phyloP scores from a whole-genome alignment of 2,329 filamentous ascomycete genomes.

The Alternaria triticina region DNA sequence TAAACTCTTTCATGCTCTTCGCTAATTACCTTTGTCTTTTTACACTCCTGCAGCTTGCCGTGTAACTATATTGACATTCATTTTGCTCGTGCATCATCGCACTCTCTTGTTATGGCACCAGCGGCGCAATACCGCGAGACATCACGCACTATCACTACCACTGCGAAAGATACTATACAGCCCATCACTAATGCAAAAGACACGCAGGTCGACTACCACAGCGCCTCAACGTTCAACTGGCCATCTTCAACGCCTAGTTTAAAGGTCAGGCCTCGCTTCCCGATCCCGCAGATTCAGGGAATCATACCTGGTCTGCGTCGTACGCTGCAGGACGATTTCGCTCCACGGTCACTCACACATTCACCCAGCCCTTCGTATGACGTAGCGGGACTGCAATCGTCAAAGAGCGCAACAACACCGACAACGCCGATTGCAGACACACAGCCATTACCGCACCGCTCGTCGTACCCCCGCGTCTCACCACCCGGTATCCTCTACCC shows the following conservation, averaged over 20 bases:
- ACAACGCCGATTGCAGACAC: background rate
- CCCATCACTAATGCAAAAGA: background rate
- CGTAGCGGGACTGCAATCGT: background rate
- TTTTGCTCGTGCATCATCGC: background rate
- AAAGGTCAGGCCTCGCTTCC: background rate
- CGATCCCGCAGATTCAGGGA: slow-evolving; percentile 1
- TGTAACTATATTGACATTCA: background rate
- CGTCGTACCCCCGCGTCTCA: slow-evolving; percentile 9
- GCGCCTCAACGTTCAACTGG: background rate
- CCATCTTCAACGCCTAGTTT: background rate
- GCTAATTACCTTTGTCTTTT: background rate
- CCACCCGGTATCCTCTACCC: slow-evolving; percentile 16
- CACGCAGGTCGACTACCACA: background rate
- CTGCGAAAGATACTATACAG: background rate
- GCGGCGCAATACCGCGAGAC: background rate
- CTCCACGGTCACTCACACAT: background rate
- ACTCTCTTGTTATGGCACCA: background rate
- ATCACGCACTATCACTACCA: background rate
- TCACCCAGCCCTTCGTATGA: background rate
- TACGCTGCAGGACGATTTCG: background rate
- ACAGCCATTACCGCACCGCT: background rate
- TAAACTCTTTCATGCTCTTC: background rate
- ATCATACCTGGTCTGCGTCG: slow-evolving; percentile 1
- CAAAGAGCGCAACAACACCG: background rate
- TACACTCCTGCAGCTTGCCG: background rate